Evolutionary conservation across 2,329 filamentous ascomycete species (phyloP).

Genomic region (Fusarium temperatum): DNA sequence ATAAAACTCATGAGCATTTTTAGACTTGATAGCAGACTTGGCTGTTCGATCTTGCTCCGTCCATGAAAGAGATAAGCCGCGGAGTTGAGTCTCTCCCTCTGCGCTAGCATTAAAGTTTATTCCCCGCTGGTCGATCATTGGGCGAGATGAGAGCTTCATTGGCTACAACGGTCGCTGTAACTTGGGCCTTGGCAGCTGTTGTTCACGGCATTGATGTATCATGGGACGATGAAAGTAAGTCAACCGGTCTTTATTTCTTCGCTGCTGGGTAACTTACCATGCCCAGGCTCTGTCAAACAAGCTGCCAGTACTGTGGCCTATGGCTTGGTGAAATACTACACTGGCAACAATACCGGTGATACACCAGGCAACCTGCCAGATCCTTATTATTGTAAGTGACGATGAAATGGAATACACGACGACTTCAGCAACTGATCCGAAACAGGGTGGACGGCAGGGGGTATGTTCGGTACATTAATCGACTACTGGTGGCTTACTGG

Average conservation of each 20-base stretch:
- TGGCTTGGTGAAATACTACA: conserved; percentile 60
- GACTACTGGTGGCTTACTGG: conserved; percentile 79
- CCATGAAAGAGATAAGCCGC: background rate
- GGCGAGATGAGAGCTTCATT: conserved; percentile 5
- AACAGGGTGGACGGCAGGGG: conserved; percentile 75
- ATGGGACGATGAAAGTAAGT: conserved; percentile 37
- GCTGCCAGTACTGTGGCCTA: conserved; percentile 59
- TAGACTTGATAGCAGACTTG: background rate
- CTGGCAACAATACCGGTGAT: conserved; percentile 67
- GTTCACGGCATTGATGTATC: conserved; percentile 24
- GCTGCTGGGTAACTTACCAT: background rate
- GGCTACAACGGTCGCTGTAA: conserved; percentile 10
- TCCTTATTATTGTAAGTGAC: conserved; percentile 69
- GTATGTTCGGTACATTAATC: conserved; percentile 75
- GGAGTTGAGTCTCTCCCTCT: background rate
- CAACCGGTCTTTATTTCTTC: too few relatives aligned
- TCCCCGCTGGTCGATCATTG: background rate
- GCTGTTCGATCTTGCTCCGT: background rate
- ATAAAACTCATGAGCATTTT: background rate
- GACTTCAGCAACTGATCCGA: background rate
- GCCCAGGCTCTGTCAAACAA: conserved; percentile 58
- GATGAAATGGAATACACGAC: background rate
- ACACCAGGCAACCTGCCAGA: conserved; percentile 65
- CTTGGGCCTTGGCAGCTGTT: conserved; percentile 18
- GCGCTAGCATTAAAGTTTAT: background rate